Evolutionary conservation across 2,329 filamentous ascomycete species (phyloP).

Genomic region (Arthrobotrys sphaeroides): DNA sequence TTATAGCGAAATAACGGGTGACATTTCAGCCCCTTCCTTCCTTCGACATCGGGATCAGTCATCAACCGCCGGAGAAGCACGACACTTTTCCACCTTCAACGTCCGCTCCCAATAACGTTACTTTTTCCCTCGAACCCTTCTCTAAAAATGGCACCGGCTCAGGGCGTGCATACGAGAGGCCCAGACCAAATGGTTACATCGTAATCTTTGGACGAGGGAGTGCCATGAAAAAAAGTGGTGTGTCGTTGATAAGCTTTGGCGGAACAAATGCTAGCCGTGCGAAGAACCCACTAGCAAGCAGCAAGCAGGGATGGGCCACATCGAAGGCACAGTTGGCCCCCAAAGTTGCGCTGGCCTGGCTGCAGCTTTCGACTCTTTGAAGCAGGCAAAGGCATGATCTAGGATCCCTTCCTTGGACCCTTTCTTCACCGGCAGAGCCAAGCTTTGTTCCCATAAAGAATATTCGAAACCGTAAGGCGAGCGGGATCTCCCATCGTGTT

Average conservation of each 20-base stretch:
- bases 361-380: constrained; percentile 5
- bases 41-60: constrained; percentile 33
- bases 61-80: constrained; percentile 40
- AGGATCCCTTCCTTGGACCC: neutral
- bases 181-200: constrained; percentile 52
- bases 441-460: constrained; percentile 27
- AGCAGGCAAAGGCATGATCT: neutral
- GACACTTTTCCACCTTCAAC: constrained; percentile 22
- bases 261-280: constrained; percentile 23
- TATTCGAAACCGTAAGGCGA: constrained; percentile 21
- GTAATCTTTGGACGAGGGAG: constrained; percentile 26
- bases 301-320: constrained; percentile 10
- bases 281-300: constrained; percentile 4
- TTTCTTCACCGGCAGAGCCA: constrained; percentile 17
- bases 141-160: constrained; percentile 53
- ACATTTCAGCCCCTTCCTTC: constrained; percentile 47
- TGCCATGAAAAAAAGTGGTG: constrained; percentile 33
- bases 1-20: constrained; percentile 42
- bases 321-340: constrained; percentile 12
- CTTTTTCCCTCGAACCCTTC: constrained; percentile 43
- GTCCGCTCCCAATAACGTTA: constrained; percentile 23
- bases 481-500: constrained; percentile 22
- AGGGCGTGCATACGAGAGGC: constrained; percentile 20
- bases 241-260: constrained; percentile 50
- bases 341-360: constrained; percentile 8